Evolutionary conservation across 345 rosid species (phyloP), one percentile per base, ranked within the genome.

Genomic region (Eucalyptus erythrocorys): DNA sequence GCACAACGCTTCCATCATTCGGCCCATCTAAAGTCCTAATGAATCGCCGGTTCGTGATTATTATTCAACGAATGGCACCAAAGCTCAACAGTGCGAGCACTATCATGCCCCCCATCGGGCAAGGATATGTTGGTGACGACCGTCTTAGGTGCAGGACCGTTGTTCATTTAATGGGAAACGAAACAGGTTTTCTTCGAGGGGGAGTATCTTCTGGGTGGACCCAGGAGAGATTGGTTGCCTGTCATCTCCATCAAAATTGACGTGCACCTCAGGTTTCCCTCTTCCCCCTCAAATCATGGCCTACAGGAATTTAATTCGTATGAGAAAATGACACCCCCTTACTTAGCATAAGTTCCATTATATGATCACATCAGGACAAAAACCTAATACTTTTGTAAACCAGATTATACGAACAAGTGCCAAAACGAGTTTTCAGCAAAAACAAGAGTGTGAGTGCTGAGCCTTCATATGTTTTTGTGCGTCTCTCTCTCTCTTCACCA

Each of bases 171-270:
- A n/a, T n/a, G 76, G 76, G 76, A 64, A 64, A 8, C 27, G 45
- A 76, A 76, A 21, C 47, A 21, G 45, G 82, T 76, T 76, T 76
- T 40, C 82, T 76, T 76, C 27, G 82, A 19, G 82, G 42, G 22
- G 82, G 40, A 42, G 84, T 87, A 87, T 87, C 85, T 87, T 87
- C 47, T 30, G 30, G 24, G 26, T 87, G 91, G 93, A 92, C 42
- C 93, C 93, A 92, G 86, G 9, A 4, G 57, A 66, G 88, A 90
- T 90, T 86, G 93, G 91, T 92, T 80, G 89, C 92, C 85, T 88
- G 91, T 93, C 93, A 91, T 90, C 87, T 47, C 87, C 89, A 91
- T 88, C 89, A 68, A 89, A 89, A 84, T 51, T 90, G 93, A 89
- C 92, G 91, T 90, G 90, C 87, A 91, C 91, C 90, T 91, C 86